phyloP scores from a whole-genome alignment of 2,329 filamentous ascomycete species.

The Venturiaceae sp. region DNA sequence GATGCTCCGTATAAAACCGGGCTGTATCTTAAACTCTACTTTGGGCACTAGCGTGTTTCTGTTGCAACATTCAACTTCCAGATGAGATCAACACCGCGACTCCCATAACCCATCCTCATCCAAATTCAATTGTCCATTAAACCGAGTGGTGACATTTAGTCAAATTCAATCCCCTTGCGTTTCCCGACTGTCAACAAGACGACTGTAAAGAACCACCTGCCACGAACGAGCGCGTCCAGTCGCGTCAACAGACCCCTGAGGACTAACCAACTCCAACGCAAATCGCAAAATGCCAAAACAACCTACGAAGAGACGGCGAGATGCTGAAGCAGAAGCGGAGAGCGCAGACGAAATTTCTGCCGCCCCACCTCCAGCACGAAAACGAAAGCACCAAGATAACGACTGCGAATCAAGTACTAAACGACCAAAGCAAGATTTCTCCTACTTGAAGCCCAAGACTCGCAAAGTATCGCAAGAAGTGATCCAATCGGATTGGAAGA shows the following conservation, averaged over 20 bases:
- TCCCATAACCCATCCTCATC: no score
- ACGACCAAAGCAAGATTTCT: neutral
- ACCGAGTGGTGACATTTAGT: no score
- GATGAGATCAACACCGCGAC: no score
- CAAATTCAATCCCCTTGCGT: no score
- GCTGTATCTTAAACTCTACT: no score
- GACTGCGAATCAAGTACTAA: neutral
- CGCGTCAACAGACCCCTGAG: neutral
- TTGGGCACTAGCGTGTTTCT: neutral
- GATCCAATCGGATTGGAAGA: slow-evolving; percentile 37
- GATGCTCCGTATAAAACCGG: no score
- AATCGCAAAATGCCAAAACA: neutral
- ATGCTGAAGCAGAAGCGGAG: neutral
- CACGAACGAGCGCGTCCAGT: no score
- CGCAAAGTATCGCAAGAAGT: slow-evolving; percentile 25
- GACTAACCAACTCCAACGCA: neutral
- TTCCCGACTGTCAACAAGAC: no score
- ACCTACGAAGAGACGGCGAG: neutral
- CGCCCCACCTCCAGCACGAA: neutral
- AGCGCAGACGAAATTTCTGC: neutral
- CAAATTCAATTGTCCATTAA: no score
- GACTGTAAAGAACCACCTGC: no score
- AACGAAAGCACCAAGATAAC: neutral
- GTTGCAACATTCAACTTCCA: no score
- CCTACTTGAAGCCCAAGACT: slow-evolving; percentile 21